A percentile compares a stretch with the other conserved stretches of the same genome.
phyloP scores from a whole-genome alignment of 305 asterid genomes.

The Solanum hybrid region DNA sequence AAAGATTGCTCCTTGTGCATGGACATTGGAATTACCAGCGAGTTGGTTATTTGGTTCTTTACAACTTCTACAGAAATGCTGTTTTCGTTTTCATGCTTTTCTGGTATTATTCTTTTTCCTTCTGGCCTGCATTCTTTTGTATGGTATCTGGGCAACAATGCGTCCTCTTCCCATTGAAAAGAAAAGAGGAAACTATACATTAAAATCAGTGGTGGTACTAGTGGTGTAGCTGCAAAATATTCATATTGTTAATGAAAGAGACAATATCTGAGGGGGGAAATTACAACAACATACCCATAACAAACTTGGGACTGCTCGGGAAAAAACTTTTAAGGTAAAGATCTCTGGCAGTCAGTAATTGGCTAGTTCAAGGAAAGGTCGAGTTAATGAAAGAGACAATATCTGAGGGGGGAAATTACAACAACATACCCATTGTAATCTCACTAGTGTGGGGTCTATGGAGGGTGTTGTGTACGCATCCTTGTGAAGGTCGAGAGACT shows the following conservation, averaged over 20 bases:
- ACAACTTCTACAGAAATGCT: conserved; percentile 91
- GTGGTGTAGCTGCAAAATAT: neutral
- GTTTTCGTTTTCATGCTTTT: conserved; percentile 92
- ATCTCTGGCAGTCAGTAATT: neutral
- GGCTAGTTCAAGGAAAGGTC: neutral
- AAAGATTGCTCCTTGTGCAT: conserved; percentile 32
- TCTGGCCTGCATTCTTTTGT: neutral
- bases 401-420: neutral
- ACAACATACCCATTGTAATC: neutral
- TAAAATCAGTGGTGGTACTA: neutral
- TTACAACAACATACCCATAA: neutral
- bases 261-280: too few species aligned
- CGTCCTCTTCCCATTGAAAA: neutral
- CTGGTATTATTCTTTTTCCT: conserved; percentile 40
- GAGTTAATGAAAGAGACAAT: neutral
- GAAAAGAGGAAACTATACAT: neutral
- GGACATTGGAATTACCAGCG: conserved; percentile 58
- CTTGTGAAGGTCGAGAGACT: neutral
- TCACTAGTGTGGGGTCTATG: neutral
- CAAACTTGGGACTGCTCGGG: neutral
- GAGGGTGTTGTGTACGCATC: neutral
- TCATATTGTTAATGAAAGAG: neutral
- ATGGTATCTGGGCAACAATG: neutral
- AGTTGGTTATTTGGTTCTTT: conserved; percentile 79
- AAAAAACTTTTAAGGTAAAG: neutral